These are phyloP conservation scores for Phytomonas sp. DNA, from an alignment of 208 protist species.

Conservation along the genomic window DNA sequence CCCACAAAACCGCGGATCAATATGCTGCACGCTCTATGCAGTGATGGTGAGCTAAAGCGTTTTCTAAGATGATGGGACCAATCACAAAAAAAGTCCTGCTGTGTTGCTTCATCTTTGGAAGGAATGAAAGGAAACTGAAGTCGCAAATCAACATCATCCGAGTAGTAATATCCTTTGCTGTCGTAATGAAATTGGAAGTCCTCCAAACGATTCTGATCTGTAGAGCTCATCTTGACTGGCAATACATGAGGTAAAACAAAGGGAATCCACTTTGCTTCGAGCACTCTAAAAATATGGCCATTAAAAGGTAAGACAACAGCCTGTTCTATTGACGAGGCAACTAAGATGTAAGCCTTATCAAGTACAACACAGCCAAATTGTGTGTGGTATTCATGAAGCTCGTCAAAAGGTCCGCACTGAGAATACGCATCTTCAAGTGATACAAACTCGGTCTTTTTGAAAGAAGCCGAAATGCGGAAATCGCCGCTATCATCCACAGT, in stretches of 20 bases:
- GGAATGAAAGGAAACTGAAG: constrained; percentile 67
- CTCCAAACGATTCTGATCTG: constrained; percentile 42
- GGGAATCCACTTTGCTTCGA: constrained; percentile 64
- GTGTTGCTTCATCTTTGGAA: background rate
- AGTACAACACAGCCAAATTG: constrained; percentile 67
- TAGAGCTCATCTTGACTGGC: constrained; percentile 29
- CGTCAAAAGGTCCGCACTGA: constrained; percentile 56
- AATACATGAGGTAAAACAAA: constrained; percentile 53
- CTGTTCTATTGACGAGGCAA: constrained; percentile 35
- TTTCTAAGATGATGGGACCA: constrained; percentile 63
- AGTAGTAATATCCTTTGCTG: constrained; percentile 80
- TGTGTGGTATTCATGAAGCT: constrained; percentile 44
- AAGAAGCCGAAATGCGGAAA: constrained; percentile 44
- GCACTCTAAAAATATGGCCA: constrained; percentile 45
- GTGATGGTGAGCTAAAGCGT: constrained; percentile 30
- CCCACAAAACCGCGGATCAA: constrained; percentile 70
- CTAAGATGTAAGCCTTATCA: constrained; percentile 74
- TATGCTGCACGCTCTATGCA: constrained; percentile 37
- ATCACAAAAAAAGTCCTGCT: constrained; percentile 54
- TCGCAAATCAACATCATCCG: constrained; percentile 56
- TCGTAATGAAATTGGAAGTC: constrained; percentile 67
- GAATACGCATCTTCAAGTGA: constrained; percentile 40
- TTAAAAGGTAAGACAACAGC: constrained; percentile 43
- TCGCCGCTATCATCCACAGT: constrained; percentile 46
- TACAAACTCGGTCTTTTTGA: constrained; percentile 36